Base-by-base conservation (phyloP, 2,329 filamentous ascomycete genomes). In the Talaromyces verruculosus region DNA sequence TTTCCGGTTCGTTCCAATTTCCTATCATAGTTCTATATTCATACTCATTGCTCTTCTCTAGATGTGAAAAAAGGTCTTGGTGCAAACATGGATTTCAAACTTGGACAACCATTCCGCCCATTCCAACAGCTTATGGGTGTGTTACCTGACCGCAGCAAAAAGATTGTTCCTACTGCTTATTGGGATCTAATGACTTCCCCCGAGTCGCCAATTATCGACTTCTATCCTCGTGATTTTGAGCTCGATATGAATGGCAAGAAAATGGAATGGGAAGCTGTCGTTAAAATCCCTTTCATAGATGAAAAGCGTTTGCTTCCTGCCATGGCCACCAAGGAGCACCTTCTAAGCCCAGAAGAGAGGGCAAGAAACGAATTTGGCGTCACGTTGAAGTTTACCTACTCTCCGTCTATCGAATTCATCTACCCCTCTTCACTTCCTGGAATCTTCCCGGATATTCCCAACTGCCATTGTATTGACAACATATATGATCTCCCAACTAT, bases 161-260 rank as follows among this genome's bases (percentile, higher is more conserved):
- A 89, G 76, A 98, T 98, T 73, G 95, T 99, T 1, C 95, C 95
- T 1, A 79, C 81, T 41, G 88, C 93, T 3, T 98, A 96, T 78
- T 92, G 95, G 79, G 88, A 92, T 30, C 84, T 99, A 59, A 99
- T 99, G 95, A 97, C 92, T 1, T 91, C 91, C 64, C 85, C 90
- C 1, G 87, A 91, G 17, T 98, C 94, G 17, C 93, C 95, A 1
- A 99, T 99, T 76, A 91, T 97, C 73, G 95, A 99, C 76, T 99
- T 99, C 77, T 99, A 99, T 73, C 95, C 95, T 2, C 87, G 94
- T 72, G 95, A 99, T 72, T 99, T 99, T 73, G 92, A 96, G 70
- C 84, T 99, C 47, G 96, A 99, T 76, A 98, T 99, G 95, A 98
- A 99, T 72, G 96, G 95, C 67, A 99, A 99, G 83, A 99, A 97